A percentile compares a stretch with the other conserved stretches of the same genome.
phyloP scores from a whole-genome alignment of 345 rosid species.

The Eucalyptus viminalis region DNA sequence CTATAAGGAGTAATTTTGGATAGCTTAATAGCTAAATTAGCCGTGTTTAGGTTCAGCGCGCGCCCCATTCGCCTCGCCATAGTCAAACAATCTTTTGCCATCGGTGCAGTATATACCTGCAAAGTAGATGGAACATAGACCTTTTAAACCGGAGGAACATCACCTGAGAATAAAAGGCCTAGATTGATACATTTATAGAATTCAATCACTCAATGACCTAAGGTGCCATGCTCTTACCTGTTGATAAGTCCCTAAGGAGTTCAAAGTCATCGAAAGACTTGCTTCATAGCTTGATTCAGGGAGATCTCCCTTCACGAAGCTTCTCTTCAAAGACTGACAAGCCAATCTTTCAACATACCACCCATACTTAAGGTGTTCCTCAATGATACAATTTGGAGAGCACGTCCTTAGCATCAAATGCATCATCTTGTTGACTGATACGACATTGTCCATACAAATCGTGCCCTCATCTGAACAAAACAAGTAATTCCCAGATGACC shows the following conservation, averaged over 20 bases:
- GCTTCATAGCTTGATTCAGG: constrained; percentile 55
- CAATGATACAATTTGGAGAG: constrained; percentile 15
- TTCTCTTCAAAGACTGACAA: constrained; percentile 25
- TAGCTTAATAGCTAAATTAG: neutral
- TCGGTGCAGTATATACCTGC: neutral
- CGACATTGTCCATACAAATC: constrained; percentile 52
- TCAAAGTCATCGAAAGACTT: constrained; percentile 56
- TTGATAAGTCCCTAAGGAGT: constrained; percentile 32
- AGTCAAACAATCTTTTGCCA: neutral
- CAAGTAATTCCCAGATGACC: constrained; percentile 63
- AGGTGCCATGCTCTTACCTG: constrained; percentile 6
- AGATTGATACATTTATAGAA: too few species aligned
- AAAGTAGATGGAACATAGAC: neutral
- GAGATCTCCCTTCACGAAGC: constrained; percentile 11
- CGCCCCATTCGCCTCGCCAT: neutral
- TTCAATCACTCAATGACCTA: too few species aligned
- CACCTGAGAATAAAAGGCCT: rapidly evolving
- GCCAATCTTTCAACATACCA: constrained; percentile 28
- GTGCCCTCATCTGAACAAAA: constrained; percentile 70
- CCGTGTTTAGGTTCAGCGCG: neutral
- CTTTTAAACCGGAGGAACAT: neutral
- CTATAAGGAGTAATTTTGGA: neutral
- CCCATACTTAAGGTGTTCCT: constrained; percentile 60
- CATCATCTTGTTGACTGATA: constrained; percentile 42
- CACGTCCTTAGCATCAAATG: constrained; percentile 16